Evolutionary conservation across 768 basidiomycete species (phyloP).

Genomic region (Megacollybia marginata): DNA sequence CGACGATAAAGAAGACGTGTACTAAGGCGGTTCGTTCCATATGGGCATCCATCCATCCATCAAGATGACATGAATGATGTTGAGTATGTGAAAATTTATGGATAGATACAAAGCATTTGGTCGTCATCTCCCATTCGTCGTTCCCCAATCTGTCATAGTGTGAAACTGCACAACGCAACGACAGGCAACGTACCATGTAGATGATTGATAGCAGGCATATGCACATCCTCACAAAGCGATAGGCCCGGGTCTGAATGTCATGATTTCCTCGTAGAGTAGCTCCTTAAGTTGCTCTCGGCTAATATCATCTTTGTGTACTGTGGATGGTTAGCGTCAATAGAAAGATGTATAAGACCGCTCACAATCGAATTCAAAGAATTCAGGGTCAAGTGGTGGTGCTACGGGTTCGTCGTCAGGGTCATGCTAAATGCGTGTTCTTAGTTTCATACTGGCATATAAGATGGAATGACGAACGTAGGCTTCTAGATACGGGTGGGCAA

Average conservation of each 20-base stretch:
- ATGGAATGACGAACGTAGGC: slow-evolving; percentile 54
- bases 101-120: too few relatives aligned
- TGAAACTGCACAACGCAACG: too few relatives aligned
- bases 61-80: too few relatives aligned
- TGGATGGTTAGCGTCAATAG: slow-evolving; percentile 2
- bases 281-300: slow-evolving; percentile 93
- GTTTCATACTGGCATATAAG: neutral
- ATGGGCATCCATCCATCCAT: too few relatives aligned
- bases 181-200: too few relatives aligned
- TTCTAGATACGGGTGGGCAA: slow-evolving; percentile 92
- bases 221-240: slow-evolving; percentile 17
- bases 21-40: too few relatives aligned
- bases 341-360: slow-evolving; percentile 22
- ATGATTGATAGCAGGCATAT: neutral
- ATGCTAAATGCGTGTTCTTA: slow-evolving; percentile 39
- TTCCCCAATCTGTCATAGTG: too few relatives aligned
- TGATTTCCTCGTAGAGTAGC: slow-evolving; percentile 90
- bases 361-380: slow-evolving; percentile 98
- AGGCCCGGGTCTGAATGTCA: slow-evolving; percentile 71
- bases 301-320: slow-evolving; percentile 94
- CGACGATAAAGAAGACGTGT: too few relatives aligned
- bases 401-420: slow-evolving; percentile 96
- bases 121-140: too few relatives aligned
- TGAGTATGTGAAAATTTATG: too few relatives aligned
- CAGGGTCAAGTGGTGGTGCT: slow-evolving; percentile 89